Base-by-base conservation (phyloP, 352 stramenopile species). In the Thalassiosira hispida region DNA sequence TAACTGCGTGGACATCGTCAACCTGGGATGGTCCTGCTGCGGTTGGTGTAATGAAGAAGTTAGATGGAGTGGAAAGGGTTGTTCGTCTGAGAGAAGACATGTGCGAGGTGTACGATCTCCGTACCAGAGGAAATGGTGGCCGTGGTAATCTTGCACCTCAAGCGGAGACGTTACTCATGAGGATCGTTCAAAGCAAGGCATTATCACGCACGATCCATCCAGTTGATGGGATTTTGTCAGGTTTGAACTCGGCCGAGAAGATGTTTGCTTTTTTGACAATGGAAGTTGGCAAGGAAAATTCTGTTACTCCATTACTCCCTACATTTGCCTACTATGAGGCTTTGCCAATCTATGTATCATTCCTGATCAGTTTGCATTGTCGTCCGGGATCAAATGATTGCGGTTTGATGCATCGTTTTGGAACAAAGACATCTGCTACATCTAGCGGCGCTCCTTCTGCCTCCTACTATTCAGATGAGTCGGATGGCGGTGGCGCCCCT, bases 321-420 rank as follows among this genome's bases (percentile, higher is more conserved):
- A 35, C 62, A 18, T 88, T 92, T 65, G 74, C 74, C 2, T 78
- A 88, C 18, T 79, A 84, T 38, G 86, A 87, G 66, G 78, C 80
- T 42, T 56, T 91, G 40, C 64, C 84, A 18, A 4, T 77, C 1
- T 92, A 90, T 46, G 51, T 92, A 25, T 85, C 85, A 44, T 87
- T 92, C n/a, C 53, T 86, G 23, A 70, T 88, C 8, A 69, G 86
- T 59, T 69, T 80, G 60, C 68, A 88, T 62, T 86, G 78, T 16
- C 83, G 67, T 51, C 75, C 81, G 35, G 81, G 77, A 16, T 63
- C 74, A 31, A 87, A 90, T 73, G 73, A 83, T 52, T 77, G 86
- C 49, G 81, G 62, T 8, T 69, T 52, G 6, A 73, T 64, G 27
- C 66, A 68, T 20, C 71, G 61, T 20, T 76, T 81, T 11, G 59